These are phyloP conservation scores for Fusarium mangiferae DNA, from an alignment of 2,329 filamentous ascomycete genomes.

Conservation along the genomic window DNA sequence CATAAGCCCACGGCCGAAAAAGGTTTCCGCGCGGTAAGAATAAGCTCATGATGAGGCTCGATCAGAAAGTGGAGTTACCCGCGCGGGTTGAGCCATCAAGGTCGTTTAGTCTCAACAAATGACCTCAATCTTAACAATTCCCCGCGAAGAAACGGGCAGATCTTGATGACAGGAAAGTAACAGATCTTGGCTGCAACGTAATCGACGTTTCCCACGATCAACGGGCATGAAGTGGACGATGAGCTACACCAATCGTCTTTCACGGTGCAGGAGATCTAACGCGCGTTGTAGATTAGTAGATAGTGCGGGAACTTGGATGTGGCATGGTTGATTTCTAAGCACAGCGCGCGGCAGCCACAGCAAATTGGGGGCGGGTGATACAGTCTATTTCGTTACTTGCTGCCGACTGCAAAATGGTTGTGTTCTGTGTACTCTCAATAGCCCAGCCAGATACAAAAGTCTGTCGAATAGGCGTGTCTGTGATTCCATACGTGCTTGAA, in stretches of 20 bases:
- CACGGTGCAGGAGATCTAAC: not conserved
- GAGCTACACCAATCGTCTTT: conserved; percentile 2
- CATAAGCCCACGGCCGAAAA: not conserved
- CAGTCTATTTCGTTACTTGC: not conserved
- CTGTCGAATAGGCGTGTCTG: not conserved
- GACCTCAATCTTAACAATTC: not conserved
- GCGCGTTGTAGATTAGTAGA: not conserved
- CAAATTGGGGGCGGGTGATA: not conserved
- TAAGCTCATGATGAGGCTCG: not conserved
- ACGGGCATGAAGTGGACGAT: not conserved
- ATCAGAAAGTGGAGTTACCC: not conserved
- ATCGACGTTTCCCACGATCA: not conserved
- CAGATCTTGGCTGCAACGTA: not conserved
- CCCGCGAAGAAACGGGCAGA: fast-evolving
- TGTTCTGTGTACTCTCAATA: not conserved
- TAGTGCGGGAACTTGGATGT: not conserved
- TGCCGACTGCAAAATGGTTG: not conserved
- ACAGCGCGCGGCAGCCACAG: not conserved
- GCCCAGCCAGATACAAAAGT: not conserved
- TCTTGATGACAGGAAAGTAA: not conserved
- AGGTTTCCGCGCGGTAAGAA: not conserved
- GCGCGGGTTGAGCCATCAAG: not conserved
- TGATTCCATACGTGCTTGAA: not conserved
- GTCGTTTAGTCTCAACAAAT: not conserved
- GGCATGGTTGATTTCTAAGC: not conserved